Base-by-base conservation (phyloP, 129 eudicot genomes). In the Escallonia herrerae region DNA sequence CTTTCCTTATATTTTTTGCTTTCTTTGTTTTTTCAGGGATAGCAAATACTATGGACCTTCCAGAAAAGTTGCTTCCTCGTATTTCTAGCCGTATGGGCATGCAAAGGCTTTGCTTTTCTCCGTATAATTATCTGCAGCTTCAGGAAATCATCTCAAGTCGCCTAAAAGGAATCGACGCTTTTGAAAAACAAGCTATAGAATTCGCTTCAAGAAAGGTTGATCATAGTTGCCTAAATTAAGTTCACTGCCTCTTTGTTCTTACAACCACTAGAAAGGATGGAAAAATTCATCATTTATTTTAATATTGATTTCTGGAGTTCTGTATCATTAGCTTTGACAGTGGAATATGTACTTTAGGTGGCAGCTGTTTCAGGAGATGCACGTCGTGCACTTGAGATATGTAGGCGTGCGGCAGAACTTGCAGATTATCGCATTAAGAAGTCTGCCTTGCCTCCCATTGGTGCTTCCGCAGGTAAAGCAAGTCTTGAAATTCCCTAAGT, bases 341-440 rank as follows among this genome's bases (percentile, higher is more conserved):
- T 54, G 22, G 56, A 59, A 12, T 56, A 60, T 68, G 55, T 73
- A 43, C 74, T n/a, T 37, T 55, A 94, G 99, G 99, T 94, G 47
- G 99, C 99, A 45, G 96, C 99, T 78, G 91, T 94, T 74, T 94
- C 99, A 6, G 99, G 99, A 70, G 99, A 94, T 84, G 97, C 96
- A 71, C 95, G 97, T 40, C 91, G 99, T 65, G 99, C 96, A 14
- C 71, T 94, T 54, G 99, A 94, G 82, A 94, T 94, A 46, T 94
- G 99, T 65, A 86, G 96, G 37, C 90, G 99, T 63, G 99, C 96
- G 46, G 99, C 97, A 42, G 99, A 94, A 72, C 72, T 89, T 70
- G 82, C 86, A 40, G 99, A 94, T 68, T 94, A 86, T 72, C 96
- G 83, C 65, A 81, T 79, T 53, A 94, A 94, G 81, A 76, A 69